Conservation (phyloP, 2,329 filamentous ascomycete genomes). For the Zymoseptoria passerinii region DNA sequence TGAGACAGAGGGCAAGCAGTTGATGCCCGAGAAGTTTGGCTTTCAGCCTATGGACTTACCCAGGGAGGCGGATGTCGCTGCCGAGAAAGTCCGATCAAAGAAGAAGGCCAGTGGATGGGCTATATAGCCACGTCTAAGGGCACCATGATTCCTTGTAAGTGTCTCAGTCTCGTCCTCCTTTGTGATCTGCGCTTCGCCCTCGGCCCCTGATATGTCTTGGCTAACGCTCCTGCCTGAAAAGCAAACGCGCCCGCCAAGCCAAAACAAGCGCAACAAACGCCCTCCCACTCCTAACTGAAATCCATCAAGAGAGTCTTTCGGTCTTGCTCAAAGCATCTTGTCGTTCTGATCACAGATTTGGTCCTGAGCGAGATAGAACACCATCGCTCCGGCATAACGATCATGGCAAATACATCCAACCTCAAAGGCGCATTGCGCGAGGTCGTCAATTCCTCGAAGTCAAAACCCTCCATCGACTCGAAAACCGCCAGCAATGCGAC, state of each 20-base stretch:
- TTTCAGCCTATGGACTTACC: conserved; percentile 24
- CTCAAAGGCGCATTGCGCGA: not conserved
- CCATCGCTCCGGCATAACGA: not conserved
- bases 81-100: conserved; percentile 27
- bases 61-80: conserved; percentile 20
- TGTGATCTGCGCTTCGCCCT: not conserved
- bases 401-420: not conserved
- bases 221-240: not conserved
- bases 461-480: not conserved
- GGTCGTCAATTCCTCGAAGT: not conserved
- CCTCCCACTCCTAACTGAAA: not conserved
- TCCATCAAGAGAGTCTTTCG: not conserved
- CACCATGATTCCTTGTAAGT: conserved; percentile 1
- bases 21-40: conserved; percentile 5
- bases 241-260: not conserved
- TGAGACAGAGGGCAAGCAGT: conserved; percentile 9
- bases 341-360: not conserved
- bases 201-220: not conserved
- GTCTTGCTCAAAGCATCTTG: not conserved
- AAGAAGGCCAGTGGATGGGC: conserved; percentile 32
- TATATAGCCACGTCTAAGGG: conserved; percentile 20
- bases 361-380: not conserved
- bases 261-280: not conserved
- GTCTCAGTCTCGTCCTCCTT: not conserved
- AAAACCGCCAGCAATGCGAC: not conserved